phyloP scores from a whole-genome alignment of 495 filamentous ascomycete genomes.

The Penicillium arizonense region DNA sequence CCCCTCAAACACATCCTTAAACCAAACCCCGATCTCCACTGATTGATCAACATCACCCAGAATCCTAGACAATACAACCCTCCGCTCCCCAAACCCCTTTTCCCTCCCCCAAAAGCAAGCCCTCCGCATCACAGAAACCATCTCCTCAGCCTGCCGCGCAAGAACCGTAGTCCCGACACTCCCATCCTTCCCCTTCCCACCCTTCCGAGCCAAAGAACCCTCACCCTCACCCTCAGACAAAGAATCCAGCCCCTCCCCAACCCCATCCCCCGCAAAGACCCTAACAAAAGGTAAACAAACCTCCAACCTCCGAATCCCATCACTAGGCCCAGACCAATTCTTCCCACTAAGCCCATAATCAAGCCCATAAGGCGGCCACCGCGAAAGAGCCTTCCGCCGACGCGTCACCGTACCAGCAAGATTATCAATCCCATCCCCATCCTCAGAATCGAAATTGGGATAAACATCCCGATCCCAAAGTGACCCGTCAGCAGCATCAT shows the following conservation, averaged over 20 bases:
- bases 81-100: constrained; percentile 32
- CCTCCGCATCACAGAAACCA: constrained; percentile 38
- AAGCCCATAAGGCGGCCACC: constrained; percentile 43
- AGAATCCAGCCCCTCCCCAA: neutral
- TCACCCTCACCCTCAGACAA: no score
- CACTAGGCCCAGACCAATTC: constrained; percentile 12
- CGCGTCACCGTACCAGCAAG: constrained; percentile 14
- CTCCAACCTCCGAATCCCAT: constrained; percentile 23
- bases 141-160: constrained; percentile 33
- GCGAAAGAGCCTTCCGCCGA: constrained; percentile 34
- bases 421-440: constrained; percentile 2
- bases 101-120: constrained; percentile 44
- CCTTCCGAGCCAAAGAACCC: neutral
- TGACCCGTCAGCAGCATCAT: neutral
- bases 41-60: neutral
- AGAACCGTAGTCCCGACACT: constrained; percentile 19
- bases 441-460: neutral
- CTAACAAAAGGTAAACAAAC: constrained; percentile 34
- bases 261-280: constrained; percentile 14
- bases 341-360: constrained; percentile 30
- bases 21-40: constrained; percentile 19
- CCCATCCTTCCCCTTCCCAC: neutral
- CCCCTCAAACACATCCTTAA: constrained; percentile 18
- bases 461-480: constrained; percentile 9
- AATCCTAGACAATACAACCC: constrained; percentile 21